These are phyloP conservation scores for Coffea eugenioides DNA, from an alignment of 257 asterid genomes.

Conservation along the genomic window DNA sequence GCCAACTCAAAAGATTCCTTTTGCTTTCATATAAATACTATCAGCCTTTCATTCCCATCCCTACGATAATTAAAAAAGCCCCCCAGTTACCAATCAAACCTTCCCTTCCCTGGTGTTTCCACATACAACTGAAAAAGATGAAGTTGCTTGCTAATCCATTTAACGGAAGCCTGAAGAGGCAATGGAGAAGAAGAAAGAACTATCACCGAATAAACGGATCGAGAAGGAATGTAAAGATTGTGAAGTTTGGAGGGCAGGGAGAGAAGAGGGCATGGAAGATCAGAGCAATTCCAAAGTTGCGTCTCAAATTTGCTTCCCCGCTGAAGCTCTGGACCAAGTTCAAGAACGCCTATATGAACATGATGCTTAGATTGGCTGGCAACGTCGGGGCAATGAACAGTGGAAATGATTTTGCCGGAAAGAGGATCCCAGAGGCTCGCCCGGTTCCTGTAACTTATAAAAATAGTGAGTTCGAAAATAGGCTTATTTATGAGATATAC, in stretches of 20 bases:
- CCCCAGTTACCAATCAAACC: background rate
- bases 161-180: conserved; percentile 22
- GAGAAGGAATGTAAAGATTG: conserved; percentile 18
- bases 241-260: conserved; percentile 28
- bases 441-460: conserved; percentile 16
- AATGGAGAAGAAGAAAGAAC: conserved; percentile 31
- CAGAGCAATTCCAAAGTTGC: conserved; percentile 23
- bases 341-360: conserved; percentile 34
- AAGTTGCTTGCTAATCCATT: conserved; percentile 17
- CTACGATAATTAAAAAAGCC: background rate
- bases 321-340: conserved; percentile 28
- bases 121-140: conserved; percentile 4
- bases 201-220: conserved; percentile 17
- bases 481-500: conserved; percentile 72
- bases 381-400: conserved; percentile 18
- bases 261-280: conserved; percentile 31
- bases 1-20: background rate
- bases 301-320: conserved; percentile 30
- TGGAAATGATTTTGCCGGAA: conserved; percentile 14
- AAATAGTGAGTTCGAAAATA: conserved; percentile 50
- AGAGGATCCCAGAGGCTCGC: conserved; percentile 24
- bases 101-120: background rate
- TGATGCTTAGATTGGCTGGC: conserved; percentile 35
- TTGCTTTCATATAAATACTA: background rate
- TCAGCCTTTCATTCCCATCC: background rate